These are phyloP conservation scores for Leucocoprinus sp. DNA, from an alignment of 768 basidiomycete species.

Conservation along the genomic window DNA sequence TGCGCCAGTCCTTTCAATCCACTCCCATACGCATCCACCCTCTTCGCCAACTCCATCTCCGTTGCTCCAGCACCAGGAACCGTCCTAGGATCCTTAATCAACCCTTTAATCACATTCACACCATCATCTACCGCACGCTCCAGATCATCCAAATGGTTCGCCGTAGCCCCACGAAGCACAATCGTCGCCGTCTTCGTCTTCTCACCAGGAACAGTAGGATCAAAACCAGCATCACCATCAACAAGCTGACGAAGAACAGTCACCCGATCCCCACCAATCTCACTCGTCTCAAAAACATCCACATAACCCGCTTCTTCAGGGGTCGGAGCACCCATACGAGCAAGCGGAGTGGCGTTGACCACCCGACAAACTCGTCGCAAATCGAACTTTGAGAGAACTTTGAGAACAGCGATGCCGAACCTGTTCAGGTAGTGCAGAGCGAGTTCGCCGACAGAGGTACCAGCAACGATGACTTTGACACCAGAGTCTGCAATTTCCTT, in stretches of 20 bases:
- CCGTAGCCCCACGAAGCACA: slow-evolving; percentile 90
- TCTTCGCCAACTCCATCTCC: slow-evolving; percentile 84
- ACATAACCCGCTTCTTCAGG: slow-evolving; percentile 92
- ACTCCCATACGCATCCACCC: slow-evolving; percentile 80
- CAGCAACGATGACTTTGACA: slow-evolving; percentile 89
- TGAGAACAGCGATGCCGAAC: slow-evolving; percentile 88
- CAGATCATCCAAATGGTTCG: slow-evolving; percentile 90
- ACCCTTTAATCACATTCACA: slow-evolving; percentile 88
- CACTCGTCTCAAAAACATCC: slow-evolving; percentile 91
- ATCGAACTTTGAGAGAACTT: slow-evolving; percentile 97
- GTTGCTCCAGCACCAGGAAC: slow-evolving; percentile 93
- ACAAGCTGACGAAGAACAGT: slow-evolving; percentile 87
- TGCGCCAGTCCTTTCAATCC: slow-evolving; percentile 87
- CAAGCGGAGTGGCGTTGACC: slow-evolving; percentile 92
- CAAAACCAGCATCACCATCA: slow-evolving; percentile 56
- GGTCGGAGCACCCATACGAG: slow-evolving; percentile 91
- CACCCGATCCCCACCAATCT: slow-evolving; percentile 96
- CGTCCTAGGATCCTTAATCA: slow-evolving; percentile 83
- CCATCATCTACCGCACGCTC: slow-evolving; percentile 97
- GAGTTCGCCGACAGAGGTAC: slow-evolving; percentile 89
- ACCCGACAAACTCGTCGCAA: slow-evolving; percentile 91
- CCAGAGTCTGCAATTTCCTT: slow-evolving; percentile 96
- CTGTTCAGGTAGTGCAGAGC: slow-evolving; percentile 96
- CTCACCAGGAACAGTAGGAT: slow-evolving; percentile 44
- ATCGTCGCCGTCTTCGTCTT: slow-evolving; percentile 88